Evolutionary conservation across 2,329 filamentous ascomycete genomes (phyloP), one percentile per base, ranked within the genome.

Genomic region (Aureobasidium leucospermi): DNA sequence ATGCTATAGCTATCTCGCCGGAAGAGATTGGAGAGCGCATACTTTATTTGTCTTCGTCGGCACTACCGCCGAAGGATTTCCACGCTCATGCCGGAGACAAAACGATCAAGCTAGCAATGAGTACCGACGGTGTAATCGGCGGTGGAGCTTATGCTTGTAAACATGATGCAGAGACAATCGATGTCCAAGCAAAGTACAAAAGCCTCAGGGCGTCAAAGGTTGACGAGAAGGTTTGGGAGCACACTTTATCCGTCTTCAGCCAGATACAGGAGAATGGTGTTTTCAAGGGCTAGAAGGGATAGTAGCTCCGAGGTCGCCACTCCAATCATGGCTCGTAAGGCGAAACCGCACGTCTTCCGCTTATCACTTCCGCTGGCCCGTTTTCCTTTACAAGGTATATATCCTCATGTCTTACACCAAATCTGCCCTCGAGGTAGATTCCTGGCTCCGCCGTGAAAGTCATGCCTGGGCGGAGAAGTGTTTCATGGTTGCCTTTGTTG

Each of bases 361-460:
- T 84, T 49, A 86, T 68, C 11, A 84, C 70, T 47, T 84, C 79
- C 0, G 83, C 79, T 56, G 80, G 75, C 0, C 78, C 81, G 56
- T 78, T 67, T 58, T 79, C 78, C 59, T 68, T 80, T 7, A 86
- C 80, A 3, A 86, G 71, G 55, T 85, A 78, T 7, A 86, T 75
- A 65, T 86, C 83, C 66, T 87, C 84, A 66, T 85, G 82, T 39
- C 83, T 74, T 1, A 85, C 82, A 0, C 84, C 84, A 67, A 86
- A 86, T 49, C 78, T 77, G 29, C 78, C 77, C 23, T 81, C 75
- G 0, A 86, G 70, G 67, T 87, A 86, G 34, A 86, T 79, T 0
- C 84, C 84, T 0, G 84, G 84, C 70, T 87, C 84, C 9, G 80
- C 79, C 0, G 84, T 86, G 62, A 86, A 86, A 0, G 78, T 77